Evolutionary conservation across 148 eudicot genomes (phyloP), one percentile per base, ranked within the genome.

Genomic region (Spergularia marina): DNA sequence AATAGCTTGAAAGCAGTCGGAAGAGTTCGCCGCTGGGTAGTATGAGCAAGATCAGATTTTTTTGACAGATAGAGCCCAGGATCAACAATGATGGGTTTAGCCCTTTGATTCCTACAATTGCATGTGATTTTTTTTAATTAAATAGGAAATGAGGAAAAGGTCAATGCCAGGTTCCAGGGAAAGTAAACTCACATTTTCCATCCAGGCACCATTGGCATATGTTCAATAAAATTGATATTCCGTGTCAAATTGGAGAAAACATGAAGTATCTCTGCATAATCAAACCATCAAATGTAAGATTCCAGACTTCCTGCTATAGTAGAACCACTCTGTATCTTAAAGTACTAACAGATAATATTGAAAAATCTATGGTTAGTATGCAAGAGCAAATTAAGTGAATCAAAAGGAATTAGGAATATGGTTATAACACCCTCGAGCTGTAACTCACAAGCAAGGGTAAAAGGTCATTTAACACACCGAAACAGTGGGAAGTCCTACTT

Each of bases 41-140:
- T 91, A 80, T 68, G 57, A 20, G 91, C 80, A 80, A 96, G 82
- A 61, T 96, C 97, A 66, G 96, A 91, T 75, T 96, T 96, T 77
- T 87, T 96, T 14, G 98, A 92, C 69, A 92, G 80, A 73, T 96
- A 92, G 16, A 96, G 92, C 8, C 88, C 99, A 47, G 99, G 99
- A 84, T 96, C 99, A 67, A 96, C 83, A 49, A 91, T 84, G 64
- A 96, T 87, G 39, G 98, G 84, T 80, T 82, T 92, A 74, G 91
- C 99, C 81, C 99, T 88, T 77, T 96, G 92, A 80, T 88, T 91
- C 86, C 99, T 96, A 86, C 77, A 82, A 23, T 72, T 12, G n/a
- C 13, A 68, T 52, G 18, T 44, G 39, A 41, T 39, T 61, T 70
- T 61, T 70, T 61, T 70, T 20, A 36, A 23, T 25, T 16, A 63